Conservation (phyloP, 176 grass and related monocot species). For the Oryza meyeriana region DNA sequence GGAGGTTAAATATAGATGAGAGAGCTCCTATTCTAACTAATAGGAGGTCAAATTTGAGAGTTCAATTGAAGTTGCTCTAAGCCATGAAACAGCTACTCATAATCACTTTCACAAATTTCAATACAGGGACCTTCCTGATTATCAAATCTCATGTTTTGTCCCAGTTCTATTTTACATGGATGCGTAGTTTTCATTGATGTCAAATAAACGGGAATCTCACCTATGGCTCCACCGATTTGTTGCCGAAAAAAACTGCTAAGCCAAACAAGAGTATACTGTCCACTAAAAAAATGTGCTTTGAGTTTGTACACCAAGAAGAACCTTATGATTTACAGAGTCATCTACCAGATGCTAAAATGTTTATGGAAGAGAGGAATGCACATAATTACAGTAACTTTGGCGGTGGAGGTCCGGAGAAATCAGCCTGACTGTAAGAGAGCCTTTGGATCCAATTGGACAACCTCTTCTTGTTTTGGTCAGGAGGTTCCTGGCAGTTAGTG, state of each 20-base stretch:
- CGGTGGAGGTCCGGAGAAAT: constrained; percentile 37
- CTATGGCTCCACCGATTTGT: no score
- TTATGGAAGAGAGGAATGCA: not conserved
- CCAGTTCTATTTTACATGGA: not conserved
- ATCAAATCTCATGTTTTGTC: no score
- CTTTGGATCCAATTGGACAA: constrained; percentile 63
- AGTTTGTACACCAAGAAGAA: constrained; percentile 25
- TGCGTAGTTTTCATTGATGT: not conserved
- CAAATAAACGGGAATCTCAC: no score
- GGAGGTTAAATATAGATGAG: no score
- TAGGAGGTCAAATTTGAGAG: no score
- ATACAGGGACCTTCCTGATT: no score
- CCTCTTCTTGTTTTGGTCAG: constrained; percentile 67
- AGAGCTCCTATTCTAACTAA: no score
- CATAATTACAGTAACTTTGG: constrained; percentile 54
- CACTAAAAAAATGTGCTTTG: not conserved
- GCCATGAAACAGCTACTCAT: no score
- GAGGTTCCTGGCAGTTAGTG: constrained; percentile 45
- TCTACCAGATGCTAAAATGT: not conserved
- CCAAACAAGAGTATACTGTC: not conserved
- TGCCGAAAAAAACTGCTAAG: not conserved
- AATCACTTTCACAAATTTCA: no score
- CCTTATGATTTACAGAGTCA: constrained; percentile 35
- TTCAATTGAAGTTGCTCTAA: no score
- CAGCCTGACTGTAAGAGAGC: constrained; percentile 47